phyloP scores from a whole-genome alignment of 2,329 filamentous ascomycete genomes.

The Coccinonectria pachysandricola region DNA sequence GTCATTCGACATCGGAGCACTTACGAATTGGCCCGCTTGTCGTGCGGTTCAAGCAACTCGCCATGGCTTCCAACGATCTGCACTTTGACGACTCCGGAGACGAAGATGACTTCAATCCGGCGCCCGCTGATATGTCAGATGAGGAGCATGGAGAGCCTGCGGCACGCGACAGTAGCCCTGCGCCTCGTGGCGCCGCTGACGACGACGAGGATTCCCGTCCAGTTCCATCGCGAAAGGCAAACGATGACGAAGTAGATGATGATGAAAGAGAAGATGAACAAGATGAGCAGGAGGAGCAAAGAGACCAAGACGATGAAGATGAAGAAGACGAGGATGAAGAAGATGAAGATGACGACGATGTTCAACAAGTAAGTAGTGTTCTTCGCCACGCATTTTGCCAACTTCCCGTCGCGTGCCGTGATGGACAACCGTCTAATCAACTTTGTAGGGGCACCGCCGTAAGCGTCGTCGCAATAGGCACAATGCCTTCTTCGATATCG shows the following conservation, averaged over 20 bases:
- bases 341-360: conserved; percentile 55
- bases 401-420: no score
- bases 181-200: conserved; percentile 18
- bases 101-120: conserved; percentile 84
- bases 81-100: conserved; percentile 58
- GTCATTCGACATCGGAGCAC: no score
- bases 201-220: conserved; percentile 28
- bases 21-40: no score
- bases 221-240: conserved; percentile 21
- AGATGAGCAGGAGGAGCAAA: conserved; percentile 22
- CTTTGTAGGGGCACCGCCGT: conserved; percentile 57
- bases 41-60: no score
- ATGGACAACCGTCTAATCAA: no score
- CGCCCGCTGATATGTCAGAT: conserved; percentile 62
- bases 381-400: no score
- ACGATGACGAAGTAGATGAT: conserved; percentile 34
- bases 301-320: conserved; percentile 29
- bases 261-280: conserved; percentile 25
- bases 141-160: conserved; percentile 32
- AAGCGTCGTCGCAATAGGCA: conserved; percentile 72
- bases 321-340: conserved; percentile 46
- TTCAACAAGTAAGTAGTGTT: conserved; percentile 53
- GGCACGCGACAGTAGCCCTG: conserved; percentile 29
- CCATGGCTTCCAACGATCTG: conserved; percentile 37
- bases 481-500: conserved; percentile 90